Conservation (phyloP, 140 eudicot species). For the Bidens hawaiensis region DNA sequence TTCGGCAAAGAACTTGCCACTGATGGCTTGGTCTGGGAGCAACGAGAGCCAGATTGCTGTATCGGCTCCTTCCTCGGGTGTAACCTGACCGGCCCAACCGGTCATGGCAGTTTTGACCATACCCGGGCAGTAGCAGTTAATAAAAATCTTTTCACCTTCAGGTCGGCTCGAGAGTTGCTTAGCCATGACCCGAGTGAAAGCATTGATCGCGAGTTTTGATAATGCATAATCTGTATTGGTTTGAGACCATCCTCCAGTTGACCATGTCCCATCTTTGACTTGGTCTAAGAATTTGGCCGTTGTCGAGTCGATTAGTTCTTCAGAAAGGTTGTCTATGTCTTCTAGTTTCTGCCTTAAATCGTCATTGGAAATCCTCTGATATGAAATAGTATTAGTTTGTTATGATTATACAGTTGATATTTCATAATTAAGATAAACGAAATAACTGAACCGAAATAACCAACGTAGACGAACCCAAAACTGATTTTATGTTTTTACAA, state of each 20-base stretch:
- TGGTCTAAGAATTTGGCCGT: constrained; percentile 58
- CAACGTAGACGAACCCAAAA: too few relatives aligned
- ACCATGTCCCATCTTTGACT: constrained; percentile 83
- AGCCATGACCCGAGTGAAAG: constrained; percentile 70
- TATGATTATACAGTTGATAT: neutral
- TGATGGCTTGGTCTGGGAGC: constrained; percentile 62
- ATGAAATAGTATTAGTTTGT: neutral
- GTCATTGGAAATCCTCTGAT: constrained; percentile 63
- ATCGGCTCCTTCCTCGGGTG: constrained; percentile 90
- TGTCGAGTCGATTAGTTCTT: constrained; percentile 72
- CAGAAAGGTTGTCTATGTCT: constrained; percentile 52
- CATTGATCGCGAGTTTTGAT: constrained; percentile 80
- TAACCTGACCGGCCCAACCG: constrained; percentile 73
- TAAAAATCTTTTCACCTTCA: constrained; percentile 59
- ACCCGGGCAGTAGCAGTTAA: constrained; percentile 92
- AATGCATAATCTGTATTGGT: constrained; percentile 74
- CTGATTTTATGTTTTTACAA: too few relatives aligned
- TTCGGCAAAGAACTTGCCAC: constrained; percentile 87
- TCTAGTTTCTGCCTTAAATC: constrained; percentile 62
- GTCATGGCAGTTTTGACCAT: constrained; percentile 98
- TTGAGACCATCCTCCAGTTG: constrained; percentile 84
- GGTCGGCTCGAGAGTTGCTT: constrained; percentile 48
- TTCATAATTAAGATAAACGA: neutral
- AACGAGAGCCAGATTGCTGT: constrained; percentile 90
- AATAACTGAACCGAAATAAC: too few relatives aligned